Percentiles rank a stretch among this genome's conserved stretches.
Conservation (phyloP, 257 asterid species). For the Salvia splendens region DNA sequence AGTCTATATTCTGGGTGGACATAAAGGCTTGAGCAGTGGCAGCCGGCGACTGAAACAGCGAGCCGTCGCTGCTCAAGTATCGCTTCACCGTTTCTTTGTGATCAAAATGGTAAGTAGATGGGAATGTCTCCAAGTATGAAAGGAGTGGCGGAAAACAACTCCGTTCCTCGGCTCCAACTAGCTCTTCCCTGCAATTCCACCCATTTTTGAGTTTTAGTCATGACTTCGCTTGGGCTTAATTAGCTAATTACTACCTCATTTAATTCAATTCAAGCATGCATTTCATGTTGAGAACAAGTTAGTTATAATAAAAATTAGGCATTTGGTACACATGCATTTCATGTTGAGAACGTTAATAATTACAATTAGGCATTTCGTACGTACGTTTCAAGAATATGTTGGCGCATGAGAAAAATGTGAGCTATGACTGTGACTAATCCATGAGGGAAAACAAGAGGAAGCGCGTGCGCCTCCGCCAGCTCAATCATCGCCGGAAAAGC, state of each 20-base stretch:
- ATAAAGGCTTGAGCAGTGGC: slow-evolving; percentile 56
- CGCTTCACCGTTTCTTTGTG: slow-evolving; percentile 17
- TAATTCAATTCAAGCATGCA: too few relatives aligned
- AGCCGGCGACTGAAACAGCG: slow-evolving; percentile 52
- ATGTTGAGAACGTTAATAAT: slow-evolving; percentile 24
- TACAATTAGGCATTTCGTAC: not conserved
- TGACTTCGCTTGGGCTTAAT: too few relatives aligned
- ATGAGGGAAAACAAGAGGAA: slow-evolving; percentile 30
- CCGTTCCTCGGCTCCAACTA: slow-evolving; percentile 13
- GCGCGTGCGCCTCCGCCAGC: slow-evolving; percentile 38
- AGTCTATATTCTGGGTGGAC: slow-evolving; percentile 36
- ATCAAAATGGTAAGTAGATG: slow-evolving; percentile 18
- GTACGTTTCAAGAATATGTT: slow-evolving; percentile 42
- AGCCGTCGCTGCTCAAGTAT: slow-evolving; percentile 40
- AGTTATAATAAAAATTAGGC: too few relatives aligned
- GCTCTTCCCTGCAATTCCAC: slow-evolving; percentile 35
- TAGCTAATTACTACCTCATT: too few relatives aligned
- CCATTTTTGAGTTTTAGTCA: too few relatives aligned
- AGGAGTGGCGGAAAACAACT: slow-evolving; percentile 35
- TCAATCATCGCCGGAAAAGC: slow-evolving; percentile 54
- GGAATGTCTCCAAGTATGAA: slow-evolving; percentile 48
- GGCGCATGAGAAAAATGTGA: slow-evolving; percentile 37
- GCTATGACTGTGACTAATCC: slow-evolving; percentile 16
- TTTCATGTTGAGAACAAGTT: too few relatives aligned
- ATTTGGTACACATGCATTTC: not conserved